A percentile compares a stretch with the other conserved stretches of the same genome.
Conservation (phyloP, 164 flowering plant species). For the Tetrastigma voinierianum region DNA sequence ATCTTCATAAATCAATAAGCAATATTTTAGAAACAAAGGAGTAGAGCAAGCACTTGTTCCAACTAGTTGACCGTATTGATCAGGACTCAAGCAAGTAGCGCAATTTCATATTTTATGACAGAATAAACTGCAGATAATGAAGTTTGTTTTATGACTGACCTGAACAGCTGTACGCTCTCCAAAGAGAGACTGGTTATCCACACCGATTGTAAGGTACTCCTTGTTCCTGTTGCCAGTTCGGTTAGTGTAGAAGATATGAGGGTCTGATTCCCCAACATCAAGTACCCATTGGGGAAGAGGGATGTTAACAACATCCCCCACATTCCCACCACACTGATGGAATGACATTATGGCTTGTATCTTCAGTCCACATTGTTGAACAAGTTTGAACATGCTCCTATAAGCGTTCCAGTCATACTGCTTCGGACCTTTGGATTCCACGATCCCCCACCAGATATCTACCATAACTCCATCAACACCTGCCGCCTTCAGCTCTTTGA, state of each 20-base stretch:
- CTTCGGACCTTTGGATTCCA: slow-evolving; percentile 69
- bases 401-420: slow-evolving; percentile 77
- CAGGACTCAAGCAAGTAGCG: too few species aligned
- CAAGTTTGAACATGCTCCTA: slow-evolving; percentile 53
- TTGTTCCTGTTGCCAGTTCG: slow-evolving; percentile 48
- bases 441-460: slow-evolving; percentile 95
- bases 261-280: slow-evolving; percentile 54
- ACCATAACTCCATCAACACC: slow-evolving; percentile 87
- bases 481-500: slow-evolving; percentile 50
- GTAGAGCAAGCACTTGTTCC: not conserved
- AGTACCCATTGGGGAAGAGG: slow-evolving; percentile 81
- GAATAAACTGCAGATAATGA: not conserved
- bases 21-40: not conserved
- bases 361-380: slow-evolving; percentile 56
- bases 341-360: slow-evolving; percentile 87
- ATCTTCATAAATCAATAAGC: slow-evolving; percentile 35
- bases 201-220: slow-evolving; percentile 68
- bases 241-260: slow-evolving; percentile 88
- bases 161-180: slow-evolving; percentile 71
- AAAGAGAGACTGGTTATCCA: slow-evolving; percentile 62
- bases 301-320: slow-evolving; percentile 68
- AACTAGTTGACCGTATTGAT: too few species aligned
- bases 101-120: too few species aligned
- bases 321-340: slow-evolving; percentile 84
- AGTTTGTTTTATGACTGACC: slow-evolving; percentile 31